Evolutionary conservation across 2,329 filamentous ascomycete species (phyloP).

Genomic region (Drechslerella dactyloides): DNA sequence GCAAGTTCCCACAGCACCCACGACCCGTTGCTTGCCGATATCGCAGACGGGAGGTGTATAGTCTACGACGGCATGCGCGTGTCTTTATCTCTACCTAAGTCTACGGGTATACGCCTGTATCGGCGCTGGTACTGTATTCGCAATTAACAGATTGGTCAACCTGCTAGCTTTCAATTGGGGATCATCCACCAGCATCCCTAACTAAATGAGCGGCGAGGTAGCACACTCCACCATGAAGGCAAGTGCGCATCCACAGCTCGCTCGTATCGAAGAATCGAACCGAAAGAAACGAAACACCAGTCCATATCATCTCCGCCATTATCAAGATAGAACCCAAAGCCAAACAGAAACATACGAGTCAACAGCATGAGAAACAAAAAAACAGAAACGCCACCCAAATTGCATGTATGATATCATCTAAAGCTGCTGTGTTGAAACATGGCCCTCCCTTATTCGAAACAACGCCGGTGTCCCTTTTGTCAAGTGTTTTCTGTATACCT

Average conservation of each 20-base stretch:
- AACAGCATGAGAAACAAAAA: conserved; percentile 23
- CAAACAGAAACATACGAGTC: conserved; percentile 3
- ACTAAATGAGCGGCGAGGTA: too few species aligned
- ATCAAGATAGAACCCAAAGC: conserved; percentile 8
- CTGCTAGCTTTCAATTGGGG: too few species aligned
- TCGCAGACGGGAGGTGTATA: too few species aligned
- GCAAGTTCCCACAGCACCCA: too few species aligned
- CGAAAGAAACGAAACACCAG: conserved; percentile 8
- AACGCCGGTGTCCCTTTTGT: conserved; percentile 49
- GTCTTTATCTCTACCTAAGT: too few species aligned
- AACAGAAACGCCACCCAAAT: conserved; percentile 35
- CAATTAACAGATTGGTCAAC: too few species aligned
- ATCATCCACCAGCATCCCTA: too few species aligned
- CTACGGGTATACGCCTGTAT: too few species aligned
- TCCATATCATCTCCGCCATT: conserved; percentile 40
- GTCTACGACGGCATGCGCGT: too few species aligned
- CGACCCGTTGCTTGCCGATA: too few species aligned
- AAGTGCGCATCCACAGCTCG: conserved; percentile 3
- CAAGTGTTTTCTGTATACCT: conserved; percentile 37
- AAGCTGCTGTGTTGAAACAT: conserved; percentile 52
- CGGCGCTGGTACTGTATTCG: too few species aligned
- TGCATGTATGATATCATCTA: conserved; percentile 52
- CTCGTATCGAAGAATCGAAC: conserved; percentile 39
- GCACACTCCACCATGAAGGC: too few species aligned
- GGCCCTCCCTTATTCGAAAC: conserved; percentile 52